Evolutionary conservation across 179 eudicot genomes (phyloP).

Genomic region (Carnegiea gigantea): DNA sequence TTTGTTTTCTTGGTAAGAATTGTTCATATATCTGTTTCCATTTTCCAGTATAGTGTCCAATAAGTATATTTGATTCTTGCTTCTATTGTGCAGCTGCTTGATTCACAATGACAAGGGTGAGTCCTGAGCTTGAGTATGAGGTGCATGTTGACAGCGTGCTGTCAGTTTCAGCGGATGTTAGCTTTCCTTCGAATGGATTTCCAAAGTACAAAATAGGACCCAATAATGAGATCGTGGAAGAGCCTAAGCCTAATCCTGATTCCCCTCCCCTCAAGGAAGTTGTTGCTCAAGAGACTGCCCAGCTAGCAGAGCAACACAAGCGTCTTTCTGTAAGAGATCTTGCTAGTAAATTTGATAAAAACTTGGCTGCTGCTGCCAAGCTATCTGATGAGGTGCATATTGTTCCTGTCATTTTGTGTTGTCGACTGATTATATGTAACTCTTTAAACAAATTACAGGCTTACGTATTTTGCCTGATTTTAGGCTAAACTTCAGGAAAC

Average conservation of each 20-base stretch:
- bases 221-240: constrained; percentile 82
- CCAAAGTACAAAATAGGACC: constrained; percentile 89
- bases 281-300: constrained; percentile 69
- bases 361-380: constrained; percentile 85
- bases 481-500: constrained; percentile 83
- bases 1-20: too few relatives aligned
- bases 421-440: neutral
- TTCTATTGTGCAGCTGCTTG: constrained; percentile 26
- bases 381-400: constrained; percentile 67
- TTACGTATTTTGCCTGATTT: constrained; percentile 13
- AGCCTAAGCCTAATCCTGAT: constrained; percentile 52
- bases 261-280: constrained; percentile 75
- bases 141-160: constrained; percentile 52
- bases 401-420: neutral
- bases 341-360: constrained; percentile 91
- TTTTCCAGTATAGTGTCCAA: neutral
- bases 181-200: constrained; percentile 72
- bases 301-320: constrained; percentile 78
- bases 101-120: constrained; percentile 72
- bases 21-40: neutral
- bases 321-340: constrained; percentile 96
- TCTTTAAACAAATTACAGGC: neutral
- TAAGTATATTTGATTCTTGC: neutral
- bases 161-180: constrained; percentile 88
- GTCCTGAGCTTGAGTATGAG: constrained; percentile 61